phyloP scores from a whole-genome alignment of 106 monocot species.

The Acanthochlamys bracteata region DNA sequence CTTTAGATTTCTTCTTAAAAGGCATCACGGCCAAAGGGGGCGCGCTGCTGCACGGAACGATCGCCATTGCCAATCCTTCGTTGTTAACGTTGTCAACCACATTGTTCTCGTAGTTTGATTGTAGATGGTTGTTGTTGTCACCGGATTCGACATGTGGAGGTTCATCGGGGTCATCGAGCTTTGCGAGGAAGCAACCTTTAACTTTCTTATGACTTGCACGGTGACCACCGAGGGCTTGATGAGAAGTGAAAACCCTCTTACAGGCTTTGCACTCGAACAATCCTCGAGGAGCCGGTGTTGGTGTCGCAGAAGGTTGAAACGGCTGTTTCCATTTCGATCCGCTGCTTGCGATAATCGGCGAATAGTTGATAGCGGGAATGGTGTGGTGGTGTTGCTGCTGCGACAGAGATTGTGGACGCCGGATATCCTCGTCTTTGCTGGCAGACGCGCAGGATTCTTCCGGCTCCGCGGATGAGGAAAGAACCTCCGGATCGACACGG shows the following conservation, averaged over 20 bases:
- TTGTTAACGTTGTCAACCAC: neutral
- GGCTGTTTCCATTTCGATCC: neutral
- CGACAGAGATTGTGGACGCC: neutral
- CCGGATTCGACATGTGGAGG: neutral
- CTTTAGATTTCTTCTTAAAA: constrained; percentile 46
- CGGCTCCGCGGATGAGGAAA: constrained; percentile 14
- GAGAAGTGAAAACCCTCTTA: constrained; percentile 53
- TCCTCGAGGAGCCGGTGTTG: constrained; percentile 7
- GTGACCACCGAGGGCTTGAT: constrained; percentile 76
- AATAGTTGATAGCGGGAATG: too few species aligned
- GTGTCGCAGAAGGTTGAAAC: neutral
- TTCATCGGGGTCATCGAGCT: constrained; percentile 18
- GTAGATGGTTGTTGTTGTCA: neutral
- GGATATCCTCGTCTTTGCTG: constrained; percentile 35
- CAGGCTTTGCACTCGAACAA: constrained; percentile 67
- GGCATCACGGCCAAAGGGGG: constrained; percentile 1
- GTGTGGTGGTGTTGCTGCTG: neutral
- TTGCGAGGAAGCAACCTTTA: constrained; percentile 59
- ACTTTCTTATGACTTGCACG: constrained; percentile 79
- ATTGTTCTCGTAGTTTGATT: too few species aligned
- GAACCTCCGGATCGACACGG: constrained; percentile 15
- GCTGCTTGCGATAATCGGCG: neutral
- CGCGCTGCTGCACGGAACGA: constrained; percentile 20
- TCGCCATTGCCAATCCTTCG: constrained; percentile 18
- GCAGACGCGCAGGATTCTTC: constrained; percentile 60